Percentiles rank a stretch among this genome's conserved stretches.
Evolutionary conservation across 2,329 filamentous ascomycete genomes (phyloP).

Genomic region (Fusarium mexicanum): DNA sequence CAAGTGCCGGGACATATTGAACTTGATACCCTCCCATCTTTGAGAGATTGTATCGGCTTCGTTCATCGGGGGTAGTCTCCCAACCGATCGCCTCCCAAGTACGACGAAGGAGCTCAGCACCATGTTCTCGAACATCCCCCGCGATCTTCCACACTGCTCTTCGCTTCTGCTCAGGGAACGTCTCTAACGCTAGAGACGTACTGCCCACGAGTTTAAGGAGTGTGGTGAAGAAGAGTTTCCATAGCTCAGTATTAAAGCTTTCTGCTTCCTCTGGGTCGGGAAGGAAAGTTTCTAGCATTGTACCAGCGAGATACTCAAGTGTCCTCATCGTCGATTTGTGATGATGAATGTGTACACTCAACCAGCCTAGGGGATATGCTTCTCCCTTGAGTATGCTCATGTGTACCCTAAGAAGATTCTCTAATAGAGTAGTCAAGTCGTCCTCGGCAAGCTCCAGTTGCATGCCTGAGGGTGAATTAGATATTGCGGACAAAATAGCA

Average conservation of each 20-base stretch:
- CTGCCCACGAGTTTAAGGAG: conserved; percentile 90
- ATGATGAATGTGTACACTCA: conserved; percentile 92
- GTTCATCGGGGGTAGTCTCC: conserved; percentile 87
- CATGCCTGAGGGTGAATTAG: conserved; percentile 75
- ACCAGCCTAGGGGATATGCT: conserved; percentile 88
- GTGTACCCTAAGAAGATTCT: conserved; percentile 83
- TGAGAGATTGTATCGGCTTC: conserved; percentile 77
- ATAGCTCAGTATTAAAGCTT: conserved; percentile 89
- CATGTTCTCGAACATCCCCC: conserved; percentile 91
- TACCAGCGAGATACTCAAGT: conserved; percentile 81
- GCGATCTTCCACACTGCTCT: conserved; percentile 99
- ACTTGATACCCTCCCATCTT: conserved; percentile 98
- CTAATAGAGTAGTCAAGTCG: conserved; percentile 78
- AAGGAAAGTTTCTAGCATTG: conserved; percentile 84
- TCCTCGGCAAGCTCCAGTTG: conserved; percentile 78
- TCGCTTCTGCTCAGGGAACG: conserved; percentile 95
- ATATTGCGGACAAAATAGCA: conserved; percentile 83
- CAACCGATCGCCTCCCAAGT: conserved; percentile 98
- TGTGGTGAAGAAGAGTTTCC: conserved; percentile 92
- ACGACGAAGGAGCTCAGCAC: conserved; percentile 82
- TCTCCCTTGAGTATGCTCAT: conserved; percentile 90
- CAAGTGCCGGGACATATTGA: conserved; percentile 93
- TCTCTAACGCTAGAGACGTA: conserved; percentile 88
- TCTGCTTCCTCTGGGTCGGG: conserved; percentile 93
- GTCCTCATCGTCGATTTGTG: conserved; percentile 90